phyloP scores from a whole-genome alignment of 352 stramenopile genomes.

The Phytopythium oedochilum region DNA sequence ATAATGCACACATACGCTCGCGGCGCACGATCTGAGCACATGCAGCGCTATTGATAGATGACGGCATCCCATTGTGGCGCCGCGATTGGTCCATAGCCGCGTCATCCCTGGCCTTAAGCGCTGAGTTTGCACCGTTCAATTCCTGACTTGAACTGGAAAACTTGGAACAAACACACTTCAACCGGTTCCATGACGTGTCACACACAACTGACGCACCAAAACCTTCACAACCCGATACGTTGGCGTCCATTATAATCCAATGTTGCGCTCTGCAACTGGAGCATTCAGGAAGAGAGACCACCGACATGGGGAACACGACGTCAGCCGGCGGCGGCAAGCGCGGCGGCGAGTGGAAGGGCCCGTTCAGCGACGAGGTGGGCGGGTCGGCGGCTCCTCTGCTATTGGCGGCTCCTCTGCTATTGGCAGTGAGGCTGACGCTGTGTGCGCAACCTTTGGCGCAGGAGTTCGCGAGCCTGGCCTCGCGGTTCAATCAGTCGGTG shows the following conservation, averaged over 20 bases:
- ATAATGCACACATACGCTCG: too few relatives aligned
- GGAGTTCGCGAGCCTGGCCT: slow-evolving; percentile 63
- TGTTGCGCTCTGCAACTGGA: too few relatives aligned
- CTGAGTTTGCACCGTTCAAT: neutral
- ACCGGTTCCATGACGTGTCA: too few relatives aligned
- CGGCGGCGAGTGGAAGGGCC: slow-evolving; percentile 59
- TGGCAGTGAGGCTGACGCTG: too few relatives aligned
- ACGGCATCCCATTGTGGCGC: neutral
- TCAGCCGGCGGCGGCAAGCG: slow-evolving; percentile 6
- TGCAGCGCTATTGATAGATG: neutral
- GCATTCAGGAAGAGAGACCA: neutral
- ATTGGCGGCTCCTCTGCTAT: neutral
- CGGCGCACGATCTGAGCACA: too few relatives aligned
- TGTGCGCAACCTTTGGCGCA: too few relatives aligned
- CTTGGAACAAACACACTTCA: too few relatives aligned
- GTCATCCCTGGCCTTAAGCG: neutral
- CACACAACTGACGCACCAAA: too few relatives aligned
- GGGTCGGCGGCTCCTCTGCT: neutral
- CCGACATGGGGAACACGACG: slow-evolving; percentile 33
- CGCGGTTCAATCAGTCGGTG: slow-evolving; percentile 38
- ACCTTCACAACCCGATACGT: too few relatives aligned
- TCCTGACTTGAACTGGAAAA: too few relatives aligned
- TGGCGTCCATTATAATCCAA: too few relatives aligned
- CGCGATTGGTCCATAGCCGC: neutral
- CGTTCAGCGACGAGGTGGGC: slow-evolving; percentile 70